Percentiles rank a stretch among this genome's conserved stretches.
phyloP scores from a whole-genome alignment of 768 basidiomycete species.

The Boletus pseudo-olivaceus region DNA sequence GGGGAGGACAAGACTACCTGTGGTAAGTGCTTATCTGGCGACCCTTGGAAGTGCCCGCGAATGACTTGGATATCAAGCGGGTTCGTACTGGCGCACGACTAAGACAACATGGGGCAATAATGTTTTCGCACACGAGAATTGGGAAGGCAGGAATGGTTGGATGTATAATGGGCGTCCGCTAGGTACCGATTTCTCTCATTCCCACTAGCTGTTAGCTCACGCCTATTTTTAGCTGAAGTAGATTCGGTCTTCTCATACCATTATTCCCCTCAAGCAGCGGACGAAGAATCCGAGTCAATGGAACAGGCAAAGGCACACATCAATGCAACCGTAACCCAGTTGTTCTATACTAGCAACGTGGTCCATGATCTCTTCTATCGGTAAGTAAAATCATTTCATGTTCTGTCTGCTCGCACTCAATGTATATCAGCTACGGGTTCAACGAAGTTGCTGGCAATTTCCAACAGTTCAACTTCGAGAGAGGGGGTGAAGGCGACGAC shows the following conservation, averaged over 20 bases:
- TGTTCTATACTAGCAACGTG: constrained; percentile 85
- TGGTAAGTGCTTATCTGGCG: constrained; percentile 2
- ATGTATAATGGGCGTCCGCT: constrained; percentile 78
- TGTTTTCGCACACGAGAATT: constrained; percentile 93
- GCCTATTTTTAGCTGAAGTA: background rate
- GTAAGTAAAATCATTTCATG: constrained; percentile 21
- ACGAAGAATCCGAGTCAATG: constrained; percentile 49
- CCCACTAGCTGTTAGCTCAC: background rate
- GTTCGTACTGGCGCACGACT: constrained; percentile 54
- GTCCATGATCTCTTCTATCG: constrained; percentile 82
- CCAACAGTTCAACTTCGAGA: constrained; percentile 95
- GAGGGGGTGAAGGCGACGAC: constrained; percentile 83
- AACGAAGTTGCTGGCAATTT: constrained; percentile 92
- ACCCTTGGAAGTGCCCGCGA: too few species aligned
- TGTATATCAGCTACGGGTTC: constrained; percentile 71
- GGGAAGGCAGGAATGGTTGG: constrained; percentile 68
- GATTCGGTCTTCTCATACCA: constrained; percentile 58
- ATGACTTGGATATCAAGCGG: constrained; percentile 9
- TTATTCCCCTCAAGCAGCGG: constrained; percentile 66
- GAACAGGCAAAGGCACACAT: constrained; percentile 79
- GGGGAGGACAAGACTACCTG: constrained; percentile 9
- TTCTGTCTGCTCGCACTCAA: background rate
- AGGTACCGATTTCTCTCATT: constrained; percentile 22
- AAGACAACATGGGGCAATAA: constrained; percentile 89
- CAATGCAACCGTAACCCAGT: constrained; percentile 80